Evolutionary conservation across 805 yeast species (phyloP).

Genomic region (Spencermartinsiella europaea): DNA sequence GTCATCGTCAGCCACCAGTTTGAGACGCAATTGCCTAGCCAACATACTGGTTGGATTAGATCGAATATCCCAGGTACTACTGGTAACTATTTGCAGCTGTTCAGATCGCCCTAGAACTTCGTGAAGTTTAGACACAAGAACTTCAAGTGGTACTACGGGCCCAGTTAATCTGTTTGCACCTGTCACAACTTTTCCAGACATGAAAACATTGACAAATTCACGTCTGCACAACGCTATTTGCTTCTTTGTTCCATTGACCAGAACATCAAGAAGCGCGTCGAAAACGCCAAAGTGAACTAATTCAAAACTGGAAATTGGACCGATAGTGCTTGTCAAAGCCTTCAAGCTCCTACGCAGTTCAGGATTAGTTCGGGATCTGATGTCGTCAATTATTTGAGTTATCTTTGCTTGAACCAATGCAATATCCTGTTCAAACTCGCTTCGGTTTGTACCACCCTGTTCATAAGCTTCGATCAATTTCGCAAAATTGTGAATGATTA

Average conservation of each 20-base stretch:
- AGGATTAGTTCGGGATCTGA: conserved; percentile 1
- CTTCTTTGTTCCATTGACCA: conserved; percentile 18
- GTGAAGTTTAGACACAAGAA: conserved; percentile 56
- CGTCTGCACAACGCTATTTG: conserved; percentile 28
- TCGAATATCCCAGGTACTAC: conserved; percentile 34
- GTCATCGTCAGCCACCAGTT: conserved; percentile 40
- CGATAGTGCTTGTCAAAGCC: conserved; percentile 7
- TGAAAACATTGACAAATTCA: conserved; percentile 44
- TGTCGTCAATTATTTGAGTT: conserved; percentile 6
- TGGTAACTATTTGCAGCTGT: conserved; percentile 56
- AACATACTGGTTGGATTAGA: conserved; percentile 32
- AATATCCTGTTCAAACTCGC: conserved; percentile 1
- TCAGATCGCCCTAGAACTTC: conserved; percentile 68
- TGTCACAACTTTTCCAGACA: conserved; percentile 25
- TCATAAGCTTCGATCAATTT: conserved; percentile 6
- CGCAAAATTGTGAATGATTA: conserved; percentile 8
- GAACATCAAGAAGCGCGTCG: conserved; percentile 34
- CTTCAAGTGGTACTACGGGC: conserved; percentile 29
- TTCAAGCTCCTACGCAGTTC: conserved; percentile 10
- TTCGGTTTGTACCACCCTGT: background rate
- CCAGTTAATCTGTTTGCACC: background rate
- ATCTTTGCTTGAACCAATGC: conserved; percentile 6
- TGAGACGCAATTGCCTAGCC: conserved; percentile 66
- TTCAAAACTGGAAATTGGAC: conserved; percentile 59
- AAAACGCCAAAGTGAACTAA: conserved; percentile 64